Evolutionary conservation across 2,329 filamentous ascomycete species (phyloP).

Genomic region (Ustulina deusta): DNA sequence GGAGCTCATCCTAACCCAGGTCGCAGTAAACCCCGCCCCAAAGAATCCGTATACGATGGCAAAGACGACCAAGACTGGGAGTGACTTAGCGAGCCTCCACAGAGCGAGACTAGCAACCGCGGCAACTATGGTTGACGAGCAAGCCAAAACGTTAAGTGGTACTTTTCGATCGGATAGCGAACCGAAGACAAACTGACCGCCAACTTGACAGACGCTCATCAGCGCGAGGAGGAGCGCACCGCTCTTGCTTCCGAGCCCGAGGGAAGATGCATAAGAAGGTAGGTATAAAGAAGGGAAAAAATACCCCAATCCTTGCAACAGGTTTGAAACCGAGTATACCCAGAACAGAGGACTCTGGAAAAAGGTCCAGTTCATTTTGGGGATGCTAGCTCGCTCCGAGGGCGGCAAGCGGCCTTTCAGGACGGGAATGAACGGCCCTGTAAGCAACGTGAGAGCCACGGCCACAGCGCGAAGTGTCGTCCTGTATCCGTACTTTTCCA

Average conservation of each 20-base stretch:
- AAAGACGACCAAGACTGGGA: constrained; percentile 61
- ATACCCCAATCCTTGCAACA: constrained; percentile 65
- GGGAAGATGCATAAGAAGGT: constrained; percentile 59
- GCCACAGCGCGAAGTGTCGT: constrained; percentile 54
- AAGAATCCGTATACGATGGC: constrained; percentile 68
- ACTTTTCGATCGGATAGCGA: constrained; percentile 61
- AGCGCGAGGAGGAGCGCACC: constrained; percentile 62
- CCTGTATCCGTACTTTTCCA: constrained; percentile 54
- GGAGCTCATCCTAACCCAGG: constrained; percentile 55
- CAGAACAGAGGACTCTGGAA: constrained; percentile 61
- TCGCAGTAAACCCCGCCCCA: constrained; percentile 63
- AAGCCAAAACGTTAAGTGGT: constrained; percentile 54
- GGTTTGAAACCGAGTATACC: constrained; percentile 62
- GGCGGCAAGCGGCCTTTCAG: constrained; percentile 53
- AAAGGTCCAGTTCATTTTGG: constrained; percentile 53
- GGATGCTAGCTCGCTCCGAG: constrained; percentile 44
- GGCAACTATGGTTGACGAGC: constrained; percentile 59
- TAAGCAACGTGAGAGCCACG: constrained; percentile 53
- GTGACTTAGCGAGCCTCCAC: constrained; percentile 63
- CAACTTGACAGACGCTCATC: constrained; percentile 62
- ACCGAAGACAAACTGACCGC: constrained; percentile 63
- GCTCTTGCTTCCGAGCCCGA: constrained; percentile 52
- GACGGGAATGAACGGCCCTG: constrained; percentile 55
- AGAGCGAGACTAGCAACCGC: constrained; percentile 61
- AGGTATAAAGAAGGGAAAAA: constrained; percentile 65